phyloP scores from a whole-genome alignment of 2,329 filamentous ascomycete genomes.

The Scedosporium aurantiacum region DNA sequence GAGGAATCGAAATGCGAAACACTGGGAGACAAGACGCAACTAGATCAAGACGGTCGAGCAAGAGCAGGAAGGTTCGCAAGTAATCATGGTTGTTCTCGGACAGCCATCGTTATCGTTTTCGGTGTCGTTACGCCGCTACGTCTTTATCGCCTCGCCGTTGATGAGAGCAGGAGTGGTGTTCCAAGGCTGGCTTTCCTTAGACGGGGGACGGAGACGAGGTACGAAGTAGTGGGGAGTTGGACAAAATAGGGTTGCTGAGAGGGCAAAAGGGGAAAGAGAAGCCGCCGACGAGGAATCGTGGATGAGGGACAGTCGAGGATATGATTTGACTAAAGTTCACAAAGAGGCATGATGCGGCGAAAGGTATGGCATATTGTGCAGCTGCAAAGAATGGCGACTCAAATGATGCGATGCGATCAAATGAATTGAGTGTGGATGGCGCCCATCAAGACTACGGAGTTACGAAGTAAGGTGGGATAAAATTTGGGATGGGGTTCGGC shows the following conservation, averaged over 20 bases:
- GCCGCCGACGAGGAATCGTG: background rate
- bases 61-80: background rate
- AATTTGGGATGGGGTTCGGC: conserved; percentile 3
- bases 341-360: background rate
- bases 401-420: conserved; percentile 1
- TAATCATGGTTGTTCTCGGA: conserved; percentile 6
- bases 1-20: conserved; percentile 1
- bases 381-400: background rate
- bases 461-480: conserved; percentile 2
- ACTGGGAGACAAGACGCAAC: background rate
- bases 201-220: background rate
- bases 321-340: background rate
- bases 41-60: conserved; percentile 4
- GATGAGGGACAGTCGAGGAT: background rate
- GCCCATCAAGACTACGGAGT: background rate
- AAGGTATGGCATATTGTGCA: background rate
- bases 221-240: background rate
- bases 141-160: background rate
- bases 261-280: background rate
- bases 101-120: conserved; percentile 7
- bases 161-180: background rate
- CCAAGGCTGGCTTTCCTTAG: background rate
- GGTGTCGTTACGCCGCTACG: background rate
- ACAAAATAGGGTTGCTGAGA: background rate
- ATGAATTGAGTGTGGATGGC: background rate